Base-by-base conservation (phyloP, 2,329 filamentous ascomycete genomes). In the Xylaria digitata region DNA sequence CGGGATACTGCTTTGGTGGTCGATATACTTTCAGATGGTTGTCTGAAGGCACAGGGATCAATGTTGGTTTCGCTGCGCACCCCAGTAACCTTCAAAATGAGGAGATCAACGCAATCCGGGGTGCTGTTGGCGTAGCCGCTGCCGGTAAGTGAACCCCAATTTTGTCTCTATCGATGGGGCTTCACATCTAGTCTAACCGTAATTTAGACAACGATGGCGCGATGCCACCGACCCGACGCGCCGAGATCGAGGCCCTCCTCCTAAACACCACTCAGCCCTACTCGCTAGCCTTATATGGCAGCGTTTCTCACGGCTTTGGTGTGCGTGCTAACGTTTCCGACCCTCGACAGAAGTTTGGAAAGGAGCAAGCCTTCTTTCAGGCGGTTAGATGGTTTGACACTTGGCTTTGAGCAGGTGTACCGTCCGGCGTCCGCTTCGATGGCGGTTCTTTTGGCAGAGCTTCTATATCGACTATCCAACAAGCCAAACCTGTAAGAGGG, bases 331-430 rank as follows among this genome's bases (percentile, higher is more conserved):
- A 95, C 73, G 63, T 85, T 32, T 80, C 80, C 2, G 80, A 84
- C 64, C 80, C 80, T 21, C 71, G 75, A 63, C 80, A 87, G 75
- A 88, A 85, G 78, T 94, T 88, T 76, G 91, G 89, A 37, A 94
- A 94, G 84, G 91, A 95, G 80, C 85, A 89, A 76, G 92, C 92
- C 0, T 94, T 94, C 77, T 80, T 85, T 71, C 92, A 95, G 83
- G 91, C 92, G 30, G 85, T 93, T 59, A 79, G 83, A 65, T 96
- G 91, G 91, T 94, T 95, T 75, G 86, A 91, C 61, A 83, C 89
- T 17, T 81, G 80, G 80, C 70, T 70, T 40, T 76, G 46, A 63
- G 21, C 19, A 23, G 40, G 42, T 6, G 8, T 42, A 21, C 0
- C 8, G 23, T 23, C 13, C 1, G 8, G 21, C 21, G 40, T 23